Evolutionary conservation across 306 rosid species (phyloP).

Genomic region (Prinsepia uniflora): DNA sequence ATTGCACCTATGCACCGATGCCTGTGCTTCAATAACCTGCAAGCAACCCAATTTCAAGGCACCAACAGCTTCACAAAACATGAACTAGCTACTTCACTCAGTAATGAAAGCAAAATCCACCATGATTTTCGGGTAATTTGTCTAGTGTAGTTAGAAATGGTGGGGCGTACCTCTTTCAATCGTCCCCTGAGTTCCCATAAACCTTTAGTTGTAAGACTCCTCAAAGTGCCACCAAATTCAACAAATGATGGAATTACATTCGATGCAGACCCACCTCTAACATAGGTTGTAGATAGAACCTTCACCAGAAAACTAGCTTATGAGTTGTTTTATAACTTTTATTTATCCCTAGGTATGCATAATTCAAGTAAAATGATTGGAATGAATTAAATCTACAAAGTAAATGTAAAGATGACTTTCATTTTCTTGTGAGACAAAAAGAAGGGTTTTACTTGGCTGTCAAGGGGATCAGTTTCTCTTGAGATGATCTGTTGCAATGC

Average conservation of each 20-base stretch:
- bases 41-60: conserved; percentile 10
- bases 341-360: background rate
- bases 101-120: background rate
- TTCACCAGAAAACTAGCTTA: conserved; percentile 26
- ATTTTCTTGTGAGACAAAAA: background rate
- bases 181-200: conserved; percentile 47
- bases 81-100: background rate
- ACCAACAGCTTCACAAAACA: background rate
- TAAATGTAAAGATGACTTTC: background rate
- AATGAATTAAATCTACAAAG: background rate
- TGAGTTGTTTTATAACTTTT: background rate
- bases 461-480: conserved; percentile 62
- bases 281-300: conserved; percentile 59
- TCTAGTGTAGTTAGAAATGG: conserved; percentile 7
- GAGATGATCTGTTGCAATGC: conserved; percentile 72
- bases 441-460: conserved; percentile 40
- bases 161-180: conserved; percentile 47
- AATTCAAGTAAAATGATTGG: background rate
- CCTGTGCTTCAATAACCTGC: conserved; percentile 68
- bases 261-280: conserved; percentile 48
- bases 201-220: conserved; percentile 67
- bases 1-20: conserved; percentile 55
- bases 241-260: conserved; percentile 52
- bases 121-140: background rate
- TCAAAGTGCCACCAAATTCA: conserved; percentile 61